phyloP scores from a whole-genome alignment of 352 stramenopile genomes.

The Globisporangium mamillatum region DNA sequence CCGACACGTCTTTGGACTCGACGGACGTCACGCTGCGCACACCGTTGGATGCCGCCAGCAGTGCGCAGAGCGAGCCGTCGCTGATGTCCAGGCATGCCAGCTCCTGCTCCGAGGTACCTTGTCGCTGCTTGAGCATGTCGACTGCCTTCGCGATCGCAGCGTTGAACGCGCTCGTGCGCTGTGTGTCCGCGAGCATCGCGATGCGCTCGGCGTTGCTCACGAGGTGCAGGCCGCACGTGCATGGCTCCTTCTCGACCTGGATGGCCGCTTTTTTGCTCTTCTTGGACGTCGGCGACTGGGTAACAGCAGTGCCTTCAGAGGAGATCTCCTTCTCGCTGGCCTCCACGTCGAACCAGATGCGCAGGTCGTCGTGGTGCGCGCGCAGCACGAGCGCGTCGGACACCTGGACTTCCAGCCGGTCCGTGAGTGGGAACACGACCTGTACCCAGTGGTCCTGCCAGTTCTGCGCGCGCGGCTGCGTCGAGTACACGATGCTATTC shows the following conservation, averaged over 20 bases:
- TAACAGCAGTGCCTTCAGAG: not conserved
- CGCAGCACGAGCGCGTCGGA: conserved; percentile 38
- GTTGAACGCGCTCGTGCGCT: conserved; percentile 35
- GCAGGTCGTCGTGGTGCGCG: conserved; percentile 69
- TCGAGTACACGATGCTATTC: conserved; percentile 62
- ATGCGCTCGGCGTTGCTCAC: conserved; percentile 80
- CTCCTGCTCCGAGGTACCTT: not conserved
- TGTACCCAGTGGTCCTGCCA: conserved; percentile 87
- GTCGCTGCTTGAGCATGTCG: conserved; percentile 1
- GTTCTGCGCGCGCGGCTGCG: conserved; percentile 55
- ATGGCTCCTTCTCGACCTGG: conserved; percentile 47
- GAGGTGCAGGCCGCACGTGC: conserved; percentile 71
- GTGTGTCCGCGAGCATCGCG: conserved; percentile 60
- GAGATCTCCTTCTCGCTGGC: conserved; percentile 6
- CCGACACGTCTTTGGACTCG: conserved; percentile 80
- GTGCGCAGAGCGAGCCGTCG: conserved; percentile 63
- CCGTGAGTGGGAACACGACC: conserved; percentile 64
- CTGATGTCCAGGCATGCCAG: conserved; percentile 72
- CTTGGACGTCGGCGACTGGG: conserved; percentile 18
- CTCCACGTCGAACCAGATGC: conserved; percentile 76
- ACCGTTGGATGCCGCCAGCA: conserved; percentile 51
- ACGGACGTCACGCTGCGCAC: conserved; percentile 62
- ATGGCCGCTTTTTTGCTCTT: conserved; percentile 30
- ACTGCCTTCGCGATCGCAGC: conserved; percentile 40
- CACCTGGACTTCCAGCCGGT: conserved; percentile 20